Percentiles rank a stretch among this genome's conserved stretches.
These are phyloP conservation scores for Clonostachys rosea DNA, from an alignment of 2,329 filamentous ascomycete species.

Conservation along the genomic window DNA sequence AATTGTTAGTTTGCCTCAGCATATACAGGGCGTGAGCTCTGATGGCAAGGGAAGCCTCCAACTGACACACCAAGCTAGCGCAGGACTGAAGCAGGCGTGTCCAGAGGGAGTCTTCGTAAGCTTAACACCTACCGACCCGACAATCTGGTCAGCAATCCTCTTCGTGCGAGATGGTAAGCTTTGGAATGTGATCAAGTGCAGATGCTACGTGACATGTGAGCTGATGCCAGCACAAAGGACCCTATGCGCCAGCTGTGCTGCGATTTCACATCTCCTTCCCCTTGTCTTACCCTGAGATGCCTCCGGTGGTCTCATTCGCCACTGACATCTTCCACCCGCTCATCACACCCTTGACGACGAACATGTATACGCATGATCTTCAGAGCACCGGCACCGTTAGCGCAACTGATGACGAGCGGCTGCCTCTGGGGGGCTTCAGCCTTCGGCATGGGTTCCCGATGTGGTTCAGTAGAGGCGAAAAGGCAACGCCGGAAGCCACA, in stretches of 20 bases:
- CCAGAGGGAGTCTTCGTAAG: conserved; percentile 85
- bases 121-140: conserved; percentile 75
- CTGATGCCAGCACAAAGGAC: conserved; percentile 49
- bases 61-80: conserved; percentile 11
- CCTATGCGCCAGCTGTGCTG: conserved; percentile 81
- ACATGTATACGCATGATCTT: conserved; percentile 81
- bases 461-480: conserved; percentile 70
- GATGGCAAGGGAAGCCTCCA: too few relatives aligned
- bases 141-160: conserved; percentile 84
- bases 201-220: neutral
- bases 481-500: conserved; percentile 8
- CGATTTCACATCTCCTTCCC: conserved; percentile 90
- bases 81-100: conserved; percentile 75
- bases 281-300: conserved; percentile 69
- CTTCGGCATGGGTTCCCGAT: conserved; percentile 84
- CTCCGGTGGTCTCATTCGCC: conserved; percentile 81
- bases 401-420: conserved; percentile 74
- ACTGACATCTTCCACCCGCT: conserved; percentile 95
- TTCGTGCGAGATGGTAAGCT: conserved; percentile 79
- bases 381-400: conserved; percentile 74
- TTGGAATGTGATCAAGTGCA: neutral
- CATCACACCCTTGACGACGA: conserved; percentile 88
- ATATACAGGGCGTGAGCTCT: too few relatives aligned
- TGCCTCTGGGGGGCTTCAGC: conserved; percentile 87
- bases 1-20: conserved; percentile 59